Evolutionary conservation across 2,329 filamentous ascomycete genomes (phyloP).

Genomic region (Claviceps maximensis): DNA sequence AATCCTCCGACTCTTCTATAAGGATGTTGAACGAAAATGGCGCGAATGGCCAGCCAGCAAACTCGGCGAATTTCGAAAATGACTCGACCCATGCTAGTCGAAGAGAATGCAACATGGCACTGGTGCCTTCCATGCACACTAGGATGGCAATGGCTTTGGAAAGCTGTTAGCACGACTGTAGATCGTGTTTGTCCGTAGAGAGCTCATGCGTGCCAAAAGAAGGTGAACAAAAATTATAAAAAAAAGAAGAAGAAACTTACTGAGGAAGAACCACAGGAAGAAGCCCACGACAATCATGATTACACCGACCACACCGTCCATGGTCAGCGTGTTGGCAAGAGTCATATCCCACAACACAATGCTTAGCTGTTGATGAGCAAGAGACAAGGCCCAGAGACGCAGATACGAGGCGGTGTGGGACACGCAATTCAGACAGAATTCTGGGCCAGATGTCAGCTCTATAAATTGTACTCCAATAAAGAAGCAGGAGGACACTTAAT

Average conservation of each 20-base stretch:
- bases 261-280: constrained; percentile 81
- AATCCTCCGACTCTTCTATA: constrained; percentile 66
- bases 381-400: constrained; percentile 91
- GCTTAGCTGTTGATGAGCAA: constrained; percentile 95
- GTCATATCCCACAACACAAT: constrained; percentile 97
- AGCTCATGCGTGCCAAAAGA: background rate
- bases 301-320: constrained; percentile 54
- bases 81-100: constrained; percentile 94
- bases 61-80: constrained; percentile 95
- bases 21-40: constrained; percentile 80
- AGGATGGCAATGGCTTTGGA: constrained; percentile 43
- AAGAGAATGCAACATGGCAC: constrained; percentile 86
- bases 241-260: constrained; percentile 19
- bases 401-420: constrained; percentile 98
- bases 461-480: background rate
- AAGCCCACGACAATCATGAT: constrained; percentile 74
- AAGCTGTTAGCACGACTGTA: constrained; percentile 12
- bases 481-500: too few species aligned
- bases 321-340: constrained; percentile 59
- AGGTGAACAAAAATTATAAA: background rate
- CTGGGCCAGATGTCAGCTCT: constrained; percentile 31
- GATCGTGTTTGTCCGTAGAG: background rate
- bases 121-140: constrained; percentile 91
- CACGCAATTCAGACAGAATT: constrained; percentile 98
- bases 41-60: constrained; percentile 73